Evolutionary conservation across 768 basidiomycete species (phyloP), one percentile per base, ranked within the genome.

Genomic region (Rhodotorula paludigena): DNA sequence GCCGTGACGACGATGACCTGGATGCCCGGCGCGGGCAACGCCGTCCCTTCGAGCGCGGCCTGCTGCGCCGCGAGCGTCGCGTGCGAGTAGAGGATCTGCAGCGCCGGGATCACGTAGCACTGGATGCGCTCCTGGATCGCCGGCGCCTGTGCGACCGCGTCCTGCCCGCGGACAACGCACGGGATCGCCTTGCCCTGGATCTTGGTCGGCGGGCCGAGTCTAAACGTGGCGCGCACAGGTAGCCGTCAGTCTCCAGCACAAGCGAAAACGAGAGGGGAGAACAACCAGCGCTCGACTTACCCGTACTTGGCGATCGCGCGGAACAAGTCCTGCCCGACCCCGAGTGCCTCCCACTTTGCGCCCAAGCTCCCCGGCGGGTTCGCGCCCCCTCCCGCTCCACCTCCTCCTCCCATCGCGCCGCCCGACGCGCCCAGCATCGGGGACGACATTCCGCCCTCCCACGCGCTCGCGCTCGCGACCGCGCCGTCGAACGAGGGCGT

Each of bases 121-220:
- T 94, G 93, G 74, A 99, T 99, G 53, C 96, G 85, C 78, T 99
- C 96, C 78, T 97, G 94, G 0, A 96, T 98, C 1, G 96, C 93
- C 54, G 96, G 96, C 16, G 94, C 96, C 79, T 99, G 96, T 15
- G 94, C 93, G 75, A 99, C 98, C 76, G 98, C 97, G 75, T 99
- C 96, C 44, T 91, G 85, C 14, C 92, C 66, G 58, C 88, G 85
- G 41, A 98, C 83, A 66, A 99, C 85, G 81, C 97, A 97, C 12
- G 96, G 96, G 57, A 99, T 81, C 52, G 96, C 93, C 55, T 94
- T 85, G 76, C 94, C 92, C 79, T 98, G 96, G 72, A 99, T 96
- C 82, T 99, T 99, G 79, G 97, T 97, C 11, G 96, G 96, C 3
- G 96, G 96, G 1, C 94, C 93, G 69, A 98, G 87, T 48, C 57